Evolutionary conservation across 2,329 filamentous ascomycete species (phyloP).

Genomic region (Metarhizium guizhouense): DNA sequence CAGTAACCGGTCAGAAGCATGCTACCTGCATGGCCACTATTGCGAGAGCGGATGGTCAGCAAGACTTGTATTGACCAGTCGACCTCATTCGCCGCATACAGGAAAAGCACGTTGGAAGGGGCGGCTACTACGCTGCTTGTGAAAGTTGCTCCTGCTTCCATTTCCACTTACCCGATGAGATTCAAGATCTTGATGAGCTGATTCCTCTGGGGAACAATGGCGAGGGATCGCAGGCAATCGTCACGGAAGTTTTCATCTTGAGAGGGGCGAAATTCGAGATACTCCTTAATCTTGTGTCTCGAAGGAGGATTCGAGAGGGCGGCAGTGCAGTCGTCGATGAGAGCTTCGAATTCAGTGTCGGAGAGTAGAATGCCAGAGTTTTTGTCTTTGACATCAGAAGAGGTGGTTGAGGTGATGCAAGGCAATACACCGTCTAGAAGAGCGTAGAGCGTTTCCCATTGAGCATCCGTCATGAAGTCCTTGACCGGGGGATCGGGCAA

Average conservation of each 20-base stretch:
- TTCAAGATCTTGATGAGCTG: constrained; percentile 30
- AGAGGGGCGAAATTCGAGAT: constrained; percentile 43
- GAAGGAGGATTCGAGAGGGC: constrained; percentile 29
- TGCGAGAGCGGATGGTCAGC: neutral
- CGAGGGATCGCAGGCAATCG: constrained; percentile 35
- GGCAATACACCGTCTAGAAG: constrained; percentile 53
- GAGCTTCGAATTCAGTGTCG: constrained; percentile 38
- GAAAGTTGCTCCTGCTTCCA: neutral
- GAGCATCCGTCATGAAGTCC: constrained; percentile 34
- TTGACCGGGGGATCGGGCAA: constrained; percentile 18
- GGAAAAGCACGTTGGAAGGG: neutral
- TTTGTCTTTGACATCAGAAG: constrained; percentile 26
- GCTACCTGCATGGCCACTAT: constrained; percentile 52
- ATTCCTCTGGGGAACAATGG: constrained; percentile 24
- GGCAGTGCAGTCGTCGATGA: constrained; percentile 29
- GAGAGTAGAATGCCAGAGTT: constrained; percentile 26
- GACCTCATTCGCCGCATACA: neutral
- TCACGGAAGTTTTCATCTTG: constrained; percentile 44
- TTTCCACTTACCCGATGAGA: constrained; percentile 30
- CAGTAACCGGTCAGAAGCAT: constrained; percentile 59
- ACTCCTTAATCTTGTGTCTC: constrained; percentile 37
- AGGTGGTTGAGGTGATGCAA: constrained; percentile 36
- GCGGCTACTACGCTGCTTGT: no score
- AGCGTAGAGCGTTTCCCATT: constrained; percentile 46
- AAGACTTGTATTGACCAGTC: neutral